phyloP scores from a whole-genome alignment of 2,329 filamentous ascomycete species.

The Canariomyces notabilis region DNA sequence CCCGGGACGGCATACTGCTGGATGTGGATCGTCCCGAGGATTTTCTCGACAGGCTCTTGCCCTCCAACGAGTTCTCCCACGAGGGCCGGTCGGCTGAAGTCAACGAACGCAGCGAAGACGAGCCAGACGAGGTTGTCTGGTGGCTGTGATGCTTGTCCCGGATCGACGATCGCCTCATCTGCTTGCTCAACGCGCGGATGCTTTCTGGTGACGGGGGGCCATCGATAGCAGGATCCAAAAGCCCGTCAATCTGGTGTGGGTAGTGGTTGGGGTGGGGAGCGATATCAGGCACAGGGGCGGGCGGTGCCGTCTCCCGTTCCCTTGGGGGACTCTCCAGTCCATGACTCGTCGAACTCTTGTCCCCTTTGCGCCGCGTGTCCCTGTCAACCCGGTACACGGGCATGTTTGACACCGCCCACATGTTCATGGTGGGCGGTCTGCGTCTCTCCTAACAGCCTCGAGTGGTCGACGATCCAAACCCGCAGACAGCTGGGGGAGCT shows the following conservation, averaged over 20 bases:
- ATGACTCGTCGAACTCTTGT: slow-evolving; percentile 21
- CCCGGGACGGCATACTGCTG: slow-evolving; percentile 48
- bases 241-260: slow-evolving; percentile 33
- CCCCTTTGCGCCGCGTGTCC: slow-evolving; percentile 15
- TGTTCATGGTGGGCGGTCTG: slow-evolving; percentile 24
- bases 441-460: slow-evolving; percentile 1
- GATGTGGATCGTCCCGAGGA: slow-evolving; percentile 52
- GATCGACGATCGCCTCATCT: slow-evolving; percentile 52
- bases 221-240: slow-evolving; percentile 55
- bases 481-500: not conserved
- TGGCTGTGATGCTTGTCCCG: slow-evolving; percentile 43
- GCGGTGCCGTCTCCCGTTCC: slow-evolving; percentile 3
- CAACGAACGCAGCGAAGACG: slow-evolving; percentile 48
- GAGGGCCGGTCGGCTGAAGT: slow-evolving; percentile 40
- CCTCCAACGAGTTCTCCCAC: slow-evolving; percentile 48
- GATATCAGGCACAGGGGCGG: slow-evolving; percentile 13
- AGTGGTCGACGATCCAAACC: not conserved
- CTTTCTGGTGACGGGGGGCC: slow-evolving; percentile 57
- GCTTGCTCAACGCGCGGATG: slow-evolving; percentile 53
- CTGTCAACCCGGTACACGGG: slow-evolving; percentile 25
- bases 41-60: slow-evolving; percentile 46
- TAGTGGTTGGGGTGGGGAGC: slow-evolving; percentile 14
- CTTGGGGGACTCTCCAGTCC: slow-evolving; percentile 7
- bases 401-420: slow-evolving; percentile 26
- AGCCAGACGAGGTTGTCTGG: slow-evolving; percentile 49